Evolutionary conservation across 352 stramenopile species (phyloP).

Genomic region (Peronospora belbahrii): DNA sequence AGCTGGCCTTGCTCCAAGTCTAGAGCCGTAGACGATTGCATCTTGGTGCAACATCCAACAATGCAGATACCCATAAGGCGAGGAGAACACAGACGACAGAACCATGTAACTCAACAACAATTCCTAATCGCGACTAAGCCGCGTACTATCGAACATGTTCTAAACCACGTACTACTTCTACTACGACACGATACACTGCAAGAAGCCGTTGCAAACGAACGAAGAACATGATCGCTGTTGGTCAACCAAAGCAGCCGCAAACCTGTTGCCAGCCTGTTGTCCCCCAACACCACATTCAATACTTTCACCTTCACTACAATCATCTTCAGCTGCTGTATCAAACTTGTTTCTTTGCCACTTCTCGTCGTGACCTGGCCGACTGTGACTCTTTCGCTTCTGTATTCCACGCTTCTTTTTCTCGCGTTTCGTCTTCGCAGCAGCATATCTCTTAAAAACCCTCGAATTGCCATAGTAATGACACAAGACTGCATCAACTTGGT

Average conservation of each 20-base stretch:
- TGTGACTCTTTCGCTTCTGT: constrained; percentile 10
- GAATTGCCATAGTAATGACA: constrained; percentile 73
- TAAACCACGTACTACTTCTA: constrained; percentile 12
- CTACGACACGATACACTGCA: constrained; percentile 30
- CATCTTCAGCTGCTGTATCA: constrained; percentile 1
- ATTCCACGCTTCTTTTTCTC: constrained; percentile 28
- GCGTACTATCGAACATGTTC: constrained; percentile 4
- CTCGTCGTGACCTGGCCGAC: constrained; percentile 2
- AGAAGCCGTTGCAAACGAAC: constrained; percentile 24
- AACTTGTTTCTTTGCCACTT: constrained; percentile 14
- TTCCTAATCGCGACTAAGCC: constrained; percentile 1
- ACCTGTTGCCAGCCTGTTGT: constrained; percentile 9
- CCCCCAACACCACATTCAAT: constrained; percentile 3
- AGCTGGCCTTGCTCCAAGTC: constrained; percentile 27
- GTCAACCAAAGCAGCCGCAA: constrained; percentile 16
- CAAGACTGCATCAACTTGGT: constrained; percentile 54
- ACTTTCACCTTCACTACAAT: constrained; percentile 7
- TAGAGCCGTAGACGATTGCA: constrained; percentile 33
- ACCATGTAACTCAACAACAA: constrained; percentile 1
- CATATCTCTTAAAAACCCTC: constrained; percentile 62
- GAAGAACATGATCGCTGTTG: constrained; percentile 29
- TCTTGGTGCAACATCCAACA: constrained; percentile 18
- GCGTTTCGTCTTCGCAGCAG: constrained; percentile 34
- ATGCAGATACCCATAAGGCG: background rate
- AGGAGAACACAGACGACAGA: background rate